phyloP scores from a whole-genome alignment of 495 filamentous ascomycete genomes.

The Hypomontagnella submonticulosa region DNA sequence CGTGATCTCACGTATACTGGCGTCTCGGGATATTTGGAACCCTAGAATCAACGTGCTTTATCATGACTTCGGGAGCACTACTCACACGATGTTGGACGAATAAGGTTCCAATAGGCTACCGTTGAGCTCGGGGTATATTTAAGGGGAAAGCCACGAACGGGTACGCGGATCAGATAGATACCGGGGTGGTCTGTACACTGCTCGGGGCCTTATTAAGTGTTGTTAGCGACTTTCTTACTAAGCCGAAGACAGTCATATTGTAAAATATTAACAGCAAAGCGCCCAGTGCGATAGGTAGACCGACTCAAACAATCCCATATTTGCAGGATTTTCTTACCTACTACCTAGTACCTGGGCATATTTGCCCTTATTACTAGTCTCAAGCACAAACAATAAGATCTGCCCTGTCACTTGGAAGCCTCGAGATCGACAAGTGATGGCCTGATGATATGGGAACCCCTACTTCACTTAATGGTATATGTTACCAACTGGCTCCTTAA shows the following conservation, averaged over 20 bases:
- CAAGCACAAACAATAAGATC: no score
- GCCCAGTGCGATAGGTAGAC: neutral
- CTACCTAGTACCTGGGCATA: neutral
- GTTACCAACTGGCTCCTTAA: no score
- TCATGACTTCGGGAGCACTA: constrained; percentile 24
- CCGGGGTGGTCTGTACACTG: constrained; percentile 23
- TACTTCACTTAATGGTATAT: no score
- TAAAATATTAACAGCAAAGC: constrained; percentile 9
- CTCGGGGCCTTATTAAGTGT: neutral
- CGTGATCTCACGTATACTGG: constrained; percentile 34
- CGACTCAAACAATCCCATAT: constrained; percentile 18
- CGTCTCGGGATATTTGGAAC: constrained; percentile 26
- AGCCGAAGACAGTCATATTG: constrained; percentile 5
- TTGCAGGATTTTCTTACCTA: neutral
- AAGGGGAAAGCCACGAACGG: constrained; percentile 5
- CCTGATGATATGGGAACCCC: no score
- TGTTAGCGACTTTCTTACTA: constrained; percentile 20
- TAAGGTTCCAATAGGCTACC: neutral
- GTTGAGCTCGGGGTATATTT: constrained; percentile 12
- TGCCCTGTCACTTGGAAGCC: no score
- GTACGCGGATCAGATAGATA: constrained; percentile 22
- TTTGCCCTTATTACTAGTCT: neutral
- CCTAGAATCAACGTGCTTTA: constrained; percentile 17
- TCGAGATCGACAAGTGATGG: no score
- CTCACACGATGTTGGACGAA: constrained; percentile 1